Evolutionary conservation across 352 stramenopile genomes (phyloP).

Genomic region (Pythium biforme): DNA sequence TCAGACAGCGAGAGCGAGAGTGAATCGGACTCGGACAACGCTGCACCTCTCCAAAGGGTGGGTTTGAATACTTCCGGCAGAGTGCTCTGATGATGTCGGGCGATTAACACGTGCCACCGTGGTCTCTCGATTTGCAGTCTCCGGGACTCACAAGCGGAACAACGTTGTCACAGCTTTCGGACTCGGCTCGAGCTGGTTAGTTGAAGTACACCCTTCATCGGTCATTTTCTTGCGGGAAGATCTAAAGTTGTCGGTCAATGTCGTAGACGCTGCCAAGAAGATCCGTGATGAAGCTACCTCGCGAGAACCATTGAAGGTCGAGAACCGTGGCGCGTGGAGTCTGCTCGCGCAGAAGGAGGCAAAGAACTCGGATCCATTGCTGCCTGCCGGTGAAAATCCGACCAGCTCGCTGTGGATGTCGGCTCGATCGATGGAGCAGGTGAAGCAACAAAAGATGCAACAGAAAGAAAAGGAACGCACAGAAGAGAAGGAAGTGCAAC

Average conservation of each 20-base stretch:
- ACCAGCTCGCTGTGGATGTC: constrained; percentile 84
- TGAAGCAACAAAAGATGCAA: constrained; percentile 86
- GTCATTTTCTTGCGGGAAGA: constrained; percentile 3
- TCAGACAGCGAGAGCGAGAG: constrained; percentile 86
- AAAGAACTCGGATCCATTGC: constrained; percentile 48
- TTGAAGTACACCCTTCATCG: not conserved
- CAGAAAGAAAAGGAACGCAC: constrained; percentile 77
- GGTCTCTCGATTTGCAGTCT: constrained; percentile 31
- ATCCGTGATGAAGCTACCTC: constrained; percentile 67
- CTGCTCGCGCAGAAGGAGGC: constrained; percentile 79
- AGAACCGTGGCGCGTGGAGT: constrained; percentile 84
- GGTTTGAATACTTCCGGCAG: constrained; percentile 48
- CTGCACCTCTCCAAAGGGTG: constrained; percentile 80
- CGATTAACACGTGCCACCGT: constrained; percentile 30
- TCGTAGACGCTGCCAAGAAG: constrained; percentile 68
- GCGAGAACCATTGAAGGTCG: constrained; percentile 68
- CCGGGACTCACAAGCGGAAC: constrained; percentile 21
- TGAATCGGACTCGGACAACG: constrained; percentile 74
- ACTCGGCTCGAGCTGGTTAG: constrained; percentile 26
- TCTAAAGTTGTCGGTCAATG: constrained; percentile 17
- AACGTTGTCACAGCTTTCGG: constrained; percentile 28
- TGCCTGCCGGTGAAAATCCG: constrained; percentile 61
- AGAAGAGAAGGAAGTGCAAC: constrained; percentile 67
- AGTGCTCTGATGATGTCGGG: constrained; percentile 24
- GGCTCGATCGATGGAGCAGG: constrained; percentile 82